Conservation (phyloP, 2,329 filamentous ascomycete genomes). For the Colletotrichum orbiculare region DNA sequence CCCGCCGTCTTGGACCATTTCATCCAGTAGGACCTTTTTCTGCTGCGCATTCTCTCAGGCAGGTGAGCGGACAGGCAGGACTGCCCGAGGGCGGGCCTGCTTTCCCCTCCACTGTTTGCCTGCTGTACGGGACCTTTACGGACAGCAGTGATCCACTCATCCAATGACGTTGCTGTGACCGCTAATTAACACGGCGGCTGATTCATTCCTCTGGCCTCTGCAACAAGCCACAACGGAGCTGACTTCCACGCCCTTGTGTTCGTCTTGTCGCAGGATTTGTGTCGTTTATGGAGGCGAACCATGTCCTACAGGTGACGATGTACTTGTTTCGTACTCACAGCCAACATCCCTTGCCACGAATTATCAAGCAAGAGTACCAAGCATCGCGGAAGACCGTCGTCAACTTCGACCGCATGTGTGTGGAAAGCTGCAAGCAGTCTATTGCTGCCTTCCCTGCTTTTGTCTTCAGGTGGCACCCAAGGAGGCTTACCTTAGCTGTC, state of each 20-base stretch:
- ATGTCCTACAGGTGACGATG: too few relatives aligned
- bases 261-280: too few relatives aligned
- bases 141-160: constrained; percentile 18
- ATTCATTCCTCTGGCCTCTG: constrained; percentile 14
- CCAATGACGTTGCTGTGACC: constrained; percentile 36
- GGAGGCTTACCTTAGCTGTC: too few relatives aligned
- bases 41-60: background rate
- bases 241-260: background rate
- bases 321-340: too few relatives aligned
- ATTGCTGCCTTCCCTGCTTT: too few relatives aligned
- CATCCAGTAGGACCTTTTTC: constrained; percentile 26
- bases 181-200: constrained; percentile 7
- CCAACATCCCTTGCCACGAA: too few relatives aligned
- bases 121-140: background rate
- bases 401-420: too few relatives aligned
- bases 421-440: too few relatives aligned
- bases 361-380: too few relatives aligned
- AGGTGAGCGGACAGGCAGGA: background rate
- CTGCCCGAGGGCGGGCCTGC: background rate
- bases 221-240: constrained; percentile 2
- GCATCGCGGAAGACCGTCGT: too few relatives aligned
- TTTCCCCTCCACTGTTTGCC: background rate
- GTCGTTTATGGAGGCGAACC: too few relatives aligned
- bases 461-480: too few relatives aligned
- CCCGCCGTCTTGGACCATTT: constrained; percentile 10